A percentile compares a stretch with the other conserved stretches of the same genome.
Conservation (phyloP, 805 yeast species). For the Clavispora santaluciae region DNA sequence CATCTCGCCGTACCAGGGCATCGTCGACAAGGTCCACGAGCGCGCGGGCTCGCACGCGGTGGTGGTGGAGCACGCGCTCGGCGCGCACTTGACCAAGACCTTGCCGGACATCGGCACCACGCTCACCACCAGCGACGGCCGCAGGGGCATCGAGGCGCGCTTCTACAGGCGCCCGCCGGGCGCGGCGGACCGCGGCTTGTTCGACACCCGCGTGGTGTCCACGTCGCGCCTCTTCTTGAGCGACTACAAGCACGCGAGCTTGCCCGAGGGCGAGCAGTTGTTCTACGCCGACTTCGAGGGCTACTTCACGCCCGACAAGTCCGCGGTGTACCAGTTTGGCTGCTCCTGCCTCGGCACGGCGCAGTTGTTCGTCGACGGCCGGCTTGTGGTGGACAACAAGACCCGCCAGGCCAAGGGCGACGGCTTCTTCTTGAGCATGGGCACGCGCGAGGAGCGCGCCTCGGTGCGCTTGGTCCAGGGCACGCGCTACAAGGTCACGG, state of each 20-base stretch:
- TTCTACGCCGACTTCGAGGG: constrained; percentile 45
- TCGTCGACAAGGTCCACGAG: constrained; percentile 23
- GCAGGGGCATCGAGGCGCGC: constrained; percentile 20
- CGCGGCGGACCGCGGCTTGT: constrained; percentile 16
- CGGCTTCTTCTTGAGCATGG: constrained; percentile 47
- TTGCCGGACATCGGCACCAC: constrained; percentile 28
- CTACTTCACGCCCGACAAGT: constrained; percentile 40
- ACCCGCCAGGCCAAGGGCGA: constrained; percentile 47
- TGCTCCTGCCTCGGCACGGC: constrained; percentile 52
- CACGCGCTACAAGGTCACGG: constrained; percentile 37
- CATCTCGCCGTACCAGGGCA: constrained; percentile 47
- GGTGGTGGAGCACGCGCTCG: constrained; percentile 24
- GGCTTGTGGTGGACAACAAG: constrained; percentile 52
- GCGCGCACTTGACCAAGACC: constrained; percentile 27
- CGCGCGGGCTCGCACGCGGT: constrained; percentile 15
- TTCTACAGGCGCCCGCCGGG: constrained; percentile 28
- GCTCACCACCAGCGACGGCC: constrained; percentile 19
- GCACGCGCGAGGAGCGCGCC: constrained; percentile 48
- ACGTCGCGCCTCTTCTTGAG: constrained; percentile 15
- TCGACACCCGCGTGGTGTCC: constrained; percentile 20
- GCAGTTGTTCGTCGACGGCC: constrained; percentile 47
- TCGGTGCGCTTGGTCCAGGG: constrained; percentile 39
- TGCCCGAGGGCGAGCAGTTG: constrained; percentile 14
- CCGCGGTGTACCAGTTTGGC: constrained; percentile 50
- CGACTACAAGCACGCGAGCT: constrained; percentile 13